Base-by-base conservation (phyloP, 352 stramenopile genomes). In the Globisporangium okanoganense region DNA sequence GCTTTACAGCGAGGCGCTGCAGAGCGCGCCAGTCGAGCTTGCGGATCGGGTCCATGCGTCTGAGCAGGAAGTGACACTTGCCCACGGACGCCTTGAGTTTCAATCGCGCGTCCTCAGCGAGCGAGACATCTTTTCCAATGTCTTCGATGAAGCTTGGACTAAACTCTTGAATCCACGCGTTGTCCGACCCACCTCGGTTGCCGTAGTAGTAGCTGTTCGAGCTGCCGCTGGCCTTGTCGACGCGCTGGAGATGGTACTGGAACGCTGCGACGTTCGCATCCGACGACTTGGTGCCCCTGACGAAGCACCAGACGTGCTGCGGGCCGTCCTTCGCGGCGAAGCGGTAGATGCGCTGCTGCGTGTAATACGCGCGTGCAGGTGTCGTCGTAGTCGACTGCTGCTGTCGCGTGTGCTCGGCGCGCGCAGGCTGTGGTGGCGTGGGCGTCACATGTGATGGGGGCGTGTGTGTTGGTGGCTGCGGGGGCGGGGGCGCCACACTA, bases 181-280 rank as follows among this genome's bases (percentile, higher is more conserved):
- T 35, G 3, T 35, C 16, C 4, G 31, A 41, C 16, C 49, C 49
- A n/a, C 49, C 33, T 22, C 29, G 49, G 33, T 55, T 41, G 16
- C 5, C 10, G 5, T 18, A 27, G 29, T 41, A 27, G 29, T 38
- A 25, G 2, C 18, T 22, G 12, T 10, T 25, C 7, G 16, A 25
- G 27, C 8, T 16, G 9, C 12, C 9, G 7, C 20, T 10, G 25
- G 27, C 27, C 9, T 38, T 40, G 18, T 16, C 29, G 29, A 9
- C 29, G 18, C 49, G 49, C 9, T 41, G 27, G 18, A 55, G 49
- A 55, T 27, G 49, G 49, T 40, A 55, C 49, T 55, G 18, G 49
- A 29, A 55, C 9, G 10, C 27, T 20, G 10, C 18, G 29, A 55
- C 49, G 18, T 55, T 55, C 18, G n/a, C 4, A 18, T 55, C 49